Conservation (phyloP, 768 basidiomycete species). For the Podaxis carcinomalis region DNA sequence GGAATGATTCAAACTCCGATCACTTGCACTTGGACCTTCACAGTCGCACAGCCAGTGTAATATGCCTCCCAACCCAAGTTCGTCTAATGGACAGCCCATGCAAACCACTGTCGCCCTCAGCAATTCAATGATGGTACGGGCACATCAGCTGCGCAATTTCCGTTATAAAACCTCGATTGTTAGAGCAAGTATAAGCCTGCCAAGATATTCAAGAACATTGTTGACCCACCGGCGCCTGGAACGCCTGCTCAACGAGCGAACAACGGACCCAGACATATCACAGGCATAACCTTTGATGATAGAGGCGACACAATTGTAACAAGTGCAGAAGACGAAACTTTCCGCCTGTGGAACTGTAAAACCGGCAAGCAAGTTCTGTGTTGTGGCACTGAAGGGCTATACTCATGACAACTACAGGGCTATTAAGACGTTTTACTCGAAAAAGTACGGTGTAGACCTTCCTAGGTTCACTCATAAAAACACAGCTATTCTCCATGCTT, state of each 20-base stretch:
- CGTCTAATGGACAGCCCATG: constrained; percentile 9
- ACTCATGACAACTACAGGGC: constrained; percentile 41
- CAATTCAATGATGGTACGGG: constrained; percentile 47
- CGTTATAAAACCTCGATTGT: constrained; percentile 4
- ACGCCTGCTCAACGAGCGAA: constrained; percentile 31
- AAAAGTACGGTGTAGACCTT: constrained; percentile 95
- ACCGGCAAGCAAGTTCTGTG: constrained; percentile 82
- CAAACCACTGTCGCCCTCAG: constrained; percentile 38
- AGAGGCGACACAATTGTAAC: constrained; percentile 84
- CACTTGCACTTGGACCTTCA: constrained; percentile 13
- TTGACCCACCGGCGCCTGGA: constrained; percentile 54
- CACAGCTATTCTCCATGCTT: constrained; percentile 81
- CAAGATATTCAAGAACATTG: constrained; percentile 79
- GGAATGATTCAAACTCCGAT: constrained; percentile 54
- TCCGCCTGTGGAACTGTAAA: constrained; percentile 85
- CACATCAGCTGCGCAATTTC: not conserved
- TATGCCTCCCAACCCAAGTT: constrained; percentile 4
- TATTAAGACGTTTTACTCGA: constrained; percentile 77
- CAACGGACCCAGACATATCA: constrained; percentile 68
- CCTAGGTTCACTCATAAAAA: constrained; percentile 94
- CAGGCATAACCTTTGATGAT: constrained; percentile 89
- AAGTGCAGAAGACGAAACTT: constrained; percentile 88
- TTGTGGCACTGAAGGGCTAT: constrained; percentile 17
- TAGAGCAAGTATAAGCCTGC: constrained; percentile 81
- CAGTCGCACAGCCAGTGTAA: not conserved